Evolutionary conservation across 2,329 filamentous ascomycete genomes (phyloP), one percentile per base, ranked within the genome.

Genomic region (Paraphoma chrysanthemicola): DNA sequence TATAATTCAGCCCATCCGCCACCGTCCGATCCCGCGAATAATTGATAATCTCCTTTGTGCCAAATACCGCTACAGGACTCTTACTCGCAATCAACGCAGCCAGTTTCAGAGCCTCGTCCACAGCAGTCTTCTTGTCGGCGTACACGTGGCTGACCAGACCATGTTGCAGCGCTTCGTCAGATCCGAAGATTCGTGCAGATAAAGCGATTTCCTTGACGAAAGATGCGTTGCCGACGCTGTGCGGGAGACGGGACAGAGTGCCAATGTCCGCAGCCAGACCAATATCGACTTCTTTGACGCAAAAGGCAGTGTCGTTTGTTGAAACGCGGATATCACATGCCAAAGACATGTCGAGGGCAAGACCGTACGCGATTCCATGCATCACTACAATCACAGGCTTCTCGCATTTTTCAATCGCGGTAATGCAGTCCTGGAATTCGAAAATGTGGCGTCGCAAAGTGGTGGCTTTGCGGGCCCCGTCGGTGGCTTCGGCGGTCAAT

Each of bases 31-130:
- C 93, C 67, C 91, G 84, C 33, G 89, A 90, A 71, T 89, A 92
- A 76, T 95, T 93, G 71, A 97, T 73, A 60, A 96, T 78, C 79
- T 95, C 90, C 81, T 97, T 97, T 8, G 93, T 96, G 6, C 91
- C 89, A 80, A 92, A 87, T 62, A 94, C 90, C 1, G 92, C 93
- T 18, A 98, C 88, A 0, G 94, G 94, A 70, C 91, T 95, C 84
- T 97, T 97, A 16, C 75, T 80, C 29, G 91, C 90, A 56, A 97
- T 85, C 68, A 87, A 67, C 10, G 71, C 77, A 0, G 89, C 92
- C 69, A 91, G 71, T 60, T 86, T 81, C 57, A 93, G 46, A 0
- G 84, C 92, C 57, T 61, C 48, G 6, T 36, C 16, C 12, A 96
- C 73, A 2, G 89, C 85, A 43, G 82, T 84, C 16, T 81, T 81